A percentile compares a stretch with the other conserved stretches of the same genome.
phyloP scores from a whole-genome alignment of 345 rosid species.

The Syzygium jambos region DNA sequence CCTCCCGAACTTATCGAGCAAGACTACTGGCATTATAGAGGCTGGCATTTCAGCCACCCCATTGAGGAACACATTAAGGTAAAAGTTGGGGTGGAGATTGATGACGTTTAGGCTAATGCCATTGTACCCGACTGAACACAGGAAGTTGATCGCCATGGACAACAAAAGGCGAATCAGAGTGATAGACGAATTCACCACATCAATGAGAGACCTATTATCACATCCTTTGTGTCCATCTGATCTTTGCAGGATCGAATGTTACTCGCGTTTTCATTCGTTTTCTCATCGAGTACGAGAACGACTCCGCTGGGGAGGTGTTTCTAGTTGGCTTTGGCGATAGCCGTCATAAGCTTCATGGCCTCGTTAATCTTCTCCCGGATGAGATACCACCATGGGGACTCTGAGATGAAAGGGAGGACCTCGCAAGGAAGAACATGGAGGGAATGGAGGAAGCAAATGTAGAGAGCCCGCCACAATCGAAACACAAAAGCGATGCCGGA shows the following conservation, averaged over 20 bases:
- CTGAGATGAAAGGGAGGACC: slow-evolving; percentile 54
- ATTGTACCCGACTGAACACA: slow-evolving; percentile 60
- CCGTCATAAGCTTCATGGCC: slow-evolving; percentile 63
- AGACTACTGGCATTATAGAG: slow-evolving; percentile 50
- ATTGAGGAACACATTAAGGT: slow-evolving; percentile 60
- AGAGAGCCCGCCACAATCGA: slow-evolving; percentile 62
- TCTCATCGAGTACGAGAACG: slow-evolving; percentile 57
- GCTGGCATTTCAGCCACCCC: slow-evolving; percentile 85
- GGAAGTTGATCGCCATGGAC: slow-evolving; percentile 52
- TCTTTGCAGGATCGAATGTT: neutral
- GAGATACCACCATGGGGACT: slow-evolving; percentile 86
- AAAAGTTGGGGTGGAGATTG: slow-evolving; percentile 71
- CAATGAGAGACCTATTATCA: slow-evolving; percentile 47
- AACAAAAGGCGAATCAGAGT: slow-evolving; percentile 46
- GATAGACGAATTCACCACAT: slow-evolving; percentile 49
- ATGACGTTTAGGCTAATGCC: slow-evolving; percentile 79
- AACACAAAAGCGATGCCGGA: slow-evolving; percentile 62
- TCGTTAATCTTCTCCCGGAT: slow-evolving; percentile 53
- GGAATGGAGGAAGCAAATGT: slow-evolving; percentile 62
- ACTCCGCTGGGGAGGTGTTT: slow-evolving; percentile 47
- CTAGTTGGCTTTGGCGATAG: slow-evolving; percentile 55
- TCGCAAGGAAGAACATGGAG: slow-evolving; percentile 52
- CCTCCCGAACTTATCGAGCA: slow-evolving; percentile 60
- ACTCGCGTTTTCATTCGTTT: slow-evolving; percentile 11
- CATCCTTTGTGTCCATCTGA: slow-evolving; percentile 15